These are phyloP conservation scores for Trifolium dubium DNA, from an alignment of 306 rosid genomes.

Conservation along the genomic window DNA sequence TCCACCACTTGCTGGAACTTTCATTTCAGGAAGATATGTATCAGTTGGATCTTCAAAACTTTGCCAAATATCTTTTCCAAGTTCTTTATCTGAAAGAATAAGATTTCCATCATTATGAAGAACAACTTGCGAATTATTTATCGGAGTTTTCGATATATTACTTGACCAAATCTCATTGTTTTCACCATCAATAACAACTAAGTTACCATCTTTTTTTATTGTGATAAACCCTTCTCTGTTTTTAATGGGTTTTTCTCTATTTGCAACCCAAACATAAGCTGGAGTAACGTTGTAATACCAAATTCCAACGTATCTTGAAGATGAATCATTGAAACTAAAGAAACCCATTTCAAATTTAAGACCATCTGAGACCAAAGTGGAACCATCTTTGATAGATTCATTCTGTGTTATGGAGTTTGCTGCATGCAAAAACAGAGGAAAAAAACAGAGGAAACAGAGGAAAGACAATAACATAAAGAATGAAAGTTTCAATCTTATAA, in stretches of 20 bases:
- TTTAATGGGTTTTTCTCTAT: slow-evolving; percentile 59
- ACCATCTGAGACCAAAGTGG: slow-evolving; percentile 46
- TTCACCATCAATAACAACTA: slow-evolving; percentile 54
- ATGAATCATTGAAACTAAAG: slow-evolving; percentile 53
- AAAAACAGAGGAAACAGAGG: slow-evolving; percentile 37
- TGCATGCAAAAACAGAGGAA: slow-evolving; percentile 56
- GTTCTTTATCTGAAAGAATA: slow-evolving; percentile 31
- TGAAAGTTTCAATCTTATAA: slow-evolving; percentile 6
- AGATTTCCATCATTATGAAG: slow-evolving; percentile 61
- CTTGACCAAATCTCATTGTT: slow-evolving; percentile 57
- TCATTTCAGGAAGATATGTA: slow-evolving; percentile 73
- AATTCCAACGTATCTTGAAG: slow-evolving; percentile 70
- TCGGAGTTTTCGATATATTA: slow-evolving; percentile 35
- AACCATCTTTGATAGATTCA: slow-evolving; percentile 31
- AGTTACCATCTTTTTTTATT: slow-evolving; percentile 55
- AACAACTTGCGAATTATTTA: slow-evolving; percentile 23
- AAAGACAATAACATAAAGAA: slow-evolving; percentile 12
- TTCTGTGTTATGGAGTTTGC: slow-evolving; percentile 44
- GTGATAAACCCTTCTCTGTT: slow-evolving; percentile 50
- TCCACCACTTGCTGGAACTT: slow-evolving; percentile 41
- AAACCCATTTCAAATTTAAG: slow-evolving; percentile 65
- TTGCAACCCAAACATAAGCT: slow-evolving; percentile 68
- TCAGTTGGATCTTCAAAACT: slow-evolving; percentile 70
- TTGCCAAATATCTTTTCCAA: slow-evolving; percentile 46
- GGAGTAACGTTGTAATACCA: slow-evolving; percentile 56